Evolutionary conservation across 352 stramenopile genomes (phyloP), one percentile per base, ranked within the genome.

Genomic region (Globisporangium parvum): DNA sequence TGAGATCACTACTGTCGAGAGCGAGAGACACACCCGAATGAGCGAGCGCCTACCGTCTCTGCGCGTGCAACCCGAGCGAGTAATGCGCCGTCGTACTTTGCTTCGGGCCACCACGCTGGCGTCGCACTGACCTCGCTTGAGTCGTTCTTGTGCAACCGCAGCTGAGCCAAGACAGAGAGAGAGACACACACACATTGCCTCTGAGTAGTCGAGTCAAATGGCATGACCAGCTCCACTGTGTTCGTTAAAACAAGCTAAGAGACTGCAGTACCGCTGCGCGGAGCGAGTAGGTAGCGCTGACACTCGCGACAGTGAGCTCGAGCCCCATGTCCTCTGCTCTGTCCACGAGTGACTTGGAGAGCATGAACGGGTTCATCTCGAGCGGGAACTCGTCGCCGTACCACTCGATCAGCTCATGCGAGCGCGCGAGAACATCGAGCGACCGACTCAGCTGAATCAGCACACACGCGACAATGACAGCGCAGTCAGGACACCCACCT

Each of bases 331-430:
- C 73, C 26, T 76, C 49, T 0, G 65, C 77, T 46, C 70, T 71
- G 53, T 89, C 75, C 3, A 67, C 58, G 21, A 89, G 55, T 18
- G 79, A 86, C 46, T 67, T 58, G 45, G 62, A 63, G 10, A 63
- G 71, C 59, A 90, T 71, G 60, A 90, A 90, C 46, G 77, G 80
- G 48, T 88, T 90, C 47, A 79, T 59, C 39, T 77, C 67, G 50
- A 85, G 73, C 6, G 71, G 69, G 53, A 90, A 90, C 50, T 88
- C 80, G n/a, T 90, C 73, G 28, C 80, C 75, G 51, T 86, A 90
- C 80, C 77, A 90, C 49, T 85, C 77, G 45, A 73, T 54, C 1
- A 81, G 67, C 48, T 80, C 69, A 9, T 41, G 51, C 24, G 62
- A 44, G 20, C 31, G 46, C 6, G 50, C 64, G 12, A 89, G 51